Evolutionary conservation across 2,329 filamentous ascomycete species (phyloP), one percentile per base, ranked within the genome.

Genomic region (Myriosclerotinia curreyana): DNA sequence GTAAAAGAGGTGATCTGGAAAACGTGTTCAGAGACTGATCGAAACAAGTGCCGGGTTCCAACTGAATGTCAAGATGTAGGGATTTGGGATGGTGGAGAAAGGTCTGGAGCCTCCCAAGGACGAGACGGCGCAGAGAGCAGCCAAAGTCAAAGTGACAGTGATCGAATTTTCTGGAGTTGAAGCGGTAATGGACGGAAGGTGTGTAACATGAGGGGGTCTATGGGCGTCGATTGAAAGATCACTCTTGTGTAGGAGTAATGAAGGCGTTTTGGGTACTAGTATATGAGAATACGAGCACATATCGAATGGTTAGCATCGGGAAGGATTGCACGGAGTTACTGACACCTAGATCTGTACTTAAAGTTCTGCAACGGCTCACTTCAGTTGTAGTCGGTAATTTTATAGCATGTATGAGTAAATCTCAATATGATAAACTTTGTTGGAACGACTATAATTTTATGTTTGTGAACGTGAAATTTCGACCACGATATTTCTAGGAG

Each of bases 1-100:
- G 79, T 97, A 0, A 83, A 86, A 38, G 88, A 94, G 71, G 88
- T 96, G 17, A 76, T 97, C 15, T 97, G 93, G 93, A 87, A 87
- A 75, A 96, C 91, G 1, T 79, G 86, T 78, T 59, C 44, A 15
- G 22, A 50, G n/a, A 58, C 68, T 63, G 70, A 69, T 48, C 69
- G 72, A 54, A 70, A 71, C 40, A 68, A 60, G 38, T 69, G 69
- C 3, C 66, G 72, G 40, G 55, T 69, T 2, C 73, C 73, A 2
- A 60, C 34, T 7, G 73, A 72, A 1, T 75, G 73, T 66, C 72
- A 75, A 65, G 66, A 70, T 17, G 56, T 74, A 2, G 65, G 62
- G 36, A 54, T 52, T 4, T 74, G 72, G 73, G 60, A 62, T 34
- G 70, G 70, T 31, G 65, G 25, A 20, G 31, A 56, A 38, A 51